phyloP scores from a whole-genome alignment of 441 rosid species.

The Viola pubescens region DNA sequence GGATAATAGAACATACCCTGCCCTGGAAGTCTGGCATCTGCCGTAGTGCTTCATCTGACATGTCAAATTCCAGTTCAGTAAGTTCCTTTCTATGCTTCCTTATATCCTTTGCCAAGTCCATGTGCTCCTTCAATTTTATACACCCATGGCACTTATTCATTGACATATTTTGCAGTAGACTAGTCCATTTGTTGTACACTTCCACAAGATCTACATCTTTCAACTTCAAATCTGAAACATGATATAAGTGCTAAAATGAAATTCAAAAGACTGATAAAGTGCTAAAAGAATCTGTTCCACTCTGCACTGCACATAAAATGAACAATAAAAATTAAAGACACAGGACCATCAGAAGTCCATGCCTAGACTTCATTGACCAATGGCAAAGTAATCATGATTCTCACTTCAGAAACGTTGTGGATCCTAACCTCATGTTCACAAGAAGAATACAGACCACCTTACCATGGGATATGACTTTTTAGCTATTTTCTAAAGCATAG shows the following conservation, averaged over 20 bases:
- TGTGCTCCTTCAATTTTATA: conserved; percentile 77
- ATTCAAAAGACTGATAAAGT: background rate
- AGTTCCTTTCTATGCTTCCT: conserved; percentile 63
- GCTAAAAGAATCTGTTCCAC: background rate
- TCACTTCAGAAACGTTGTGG: too few relatives aligned
- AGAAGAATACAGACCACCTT: too few relatives aligned
- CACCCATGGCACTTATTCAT: conserved; percentile 87
- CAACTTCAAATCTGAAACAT: conserved; percentile 68
- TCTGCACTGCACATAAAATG: background rate
- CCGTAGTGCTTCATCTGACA: conserved; percentile 88
- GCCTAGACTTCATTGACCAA: too few relatives aligned
- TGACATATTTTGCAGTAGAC: conserved; percentile 65
- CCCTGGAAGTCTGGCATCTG: conserved; percentile 99
- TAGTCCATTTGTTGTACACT: conserved; percentile 54
- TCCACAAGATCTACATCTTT: conserved; percentile 55
- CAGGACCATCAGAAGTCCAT: background rate
- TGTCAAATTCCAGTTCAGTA: conserved; percentile 42
- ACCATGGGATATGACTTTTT: too few relatives aligned
- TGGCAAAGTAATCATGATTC: too few relatives aligned
- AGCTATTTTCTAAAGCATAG: too few relatives aligned
- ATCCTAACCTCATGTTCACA: too few relatives aligned
- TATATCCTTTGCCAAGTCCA: conserved; percentile 60
- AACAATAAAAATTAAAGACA: background rate
- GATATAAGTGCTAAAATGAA: too few relatives aligned
- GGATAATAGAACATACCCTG: conserved; percentile 47